Percentiles rank a stretch among this genome's conserved stretches.
These are phyloP conservation scores for Populus alba DNA, from an alignment of 345 rosid genomes.

Conservation along the genomic window DNA sequence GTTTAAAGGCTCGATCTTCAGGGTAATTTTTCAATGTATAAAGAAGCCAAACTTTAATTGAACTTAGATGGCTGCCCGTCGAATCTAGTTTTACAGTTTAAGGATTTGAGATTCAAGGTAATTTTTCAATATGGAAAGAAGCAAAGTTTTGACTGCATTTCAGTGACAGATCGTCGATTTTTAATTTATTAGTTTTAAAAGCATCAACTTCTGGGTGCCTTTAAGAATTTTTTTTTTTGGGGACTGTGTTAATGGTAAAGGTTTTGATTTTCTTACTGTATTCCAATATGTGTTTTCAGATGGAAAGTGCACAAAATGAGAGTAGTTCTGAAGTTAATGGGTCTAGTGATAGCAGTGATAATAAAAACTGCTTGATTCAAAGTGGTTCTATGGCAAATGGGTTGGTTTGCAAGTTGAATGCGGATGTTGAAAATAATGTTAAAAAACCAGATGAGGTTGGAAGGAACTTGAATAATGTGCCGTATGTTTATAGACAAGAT, in stretches of 20 bases:
- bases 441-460: slow-evolving; percentile 28
- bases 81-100: no score
- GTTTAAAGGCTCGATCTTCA: not conserved
- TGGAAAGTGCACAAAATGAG: slow-evolving; percentile 49
- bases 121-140: no score
- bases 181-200: no score
- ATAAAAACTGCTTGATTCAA: slow-evolving; percentile 14
- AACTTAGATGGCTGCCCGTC: no score
- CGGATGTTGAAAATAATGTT: slow-evolving; percentile 25
- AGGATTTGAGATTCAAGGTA: no score
- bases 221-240: not conserved
- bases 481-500: slow-evolving; percentile 71
- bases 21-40: not conserved
- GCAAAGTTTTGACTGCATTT: no score
- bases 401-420: slow-evolving; percentile 26
- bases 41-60: not conserved
- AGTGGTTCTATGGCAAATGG: slow-evolving; percentile 27
- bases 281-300: slow-evolving; percentile 35
- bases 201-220: no score
- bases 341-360: slow-evolving; percentile 21
- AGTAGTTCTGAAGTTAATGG: slow-evolving; percentile 29
- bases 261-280: not conserved
- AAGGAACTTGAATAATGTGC: slow-evolving; percentile 35
- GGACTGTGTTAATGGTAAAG: not conserved
- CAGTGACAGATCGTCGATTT: no score